These are phyloP conservation scores for Eutrema yunnanense DNA, from an alignment of 345 rosid genomes.

Conservation along the genomic window DNA sequence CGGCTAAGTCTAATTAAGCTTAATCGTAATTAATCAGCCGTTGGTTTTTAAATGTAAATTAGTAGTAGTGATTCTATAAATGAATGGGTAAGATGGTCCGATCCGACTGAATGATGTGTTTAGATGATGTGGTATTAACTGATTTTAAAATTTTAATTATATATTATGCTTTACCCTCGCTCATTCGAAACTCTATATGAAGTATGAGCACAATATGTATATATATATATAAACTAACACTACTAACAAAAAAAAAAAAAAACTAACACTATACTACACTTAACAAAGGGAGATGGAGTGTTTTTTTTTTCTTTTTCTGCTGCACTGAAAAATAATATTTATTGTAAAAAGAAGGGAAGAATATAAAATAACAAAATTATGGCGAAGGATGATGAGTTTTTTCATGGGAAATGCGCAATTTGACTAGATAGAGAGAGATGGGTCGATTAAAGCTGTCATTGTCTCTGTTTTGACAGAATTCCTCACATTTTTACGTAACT, in stretches of 20 bases:
- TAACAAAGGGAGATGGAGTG: too few species aligned
- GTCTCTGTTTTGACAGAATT: conserved; percentile 6
- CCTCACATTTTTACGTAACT: neutral
- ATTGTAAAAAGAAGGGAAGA: neutral
- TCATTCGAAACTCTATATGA: too few species aligned
- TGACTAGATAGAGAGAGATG: neutral
- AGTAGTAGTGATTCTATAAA: too few species aligned
- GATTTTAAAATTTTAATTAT: neutral
- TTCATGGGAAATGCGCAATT: conserved; percentile 7
- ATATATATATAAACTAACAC: too few species aligned
- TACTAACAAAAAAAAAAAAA: too few species aligned
- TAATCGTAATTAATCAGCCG: neutral
- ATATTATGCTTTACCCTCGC: neutral
- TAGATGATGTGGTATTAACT: neutral
- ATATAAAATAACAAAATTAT: neutral
- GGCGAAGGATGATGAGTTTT: conserved; percentile 1
- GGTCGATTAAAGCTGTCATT: neutral
- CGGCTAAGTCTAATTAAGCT: conserved; percentile 44
- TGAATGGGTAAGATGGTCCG: too few species aligned
- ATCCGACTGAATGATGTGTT: neutral
- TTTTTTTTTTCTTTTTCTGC: too few species aligned
- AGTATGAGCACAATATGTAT: too few species aligned
- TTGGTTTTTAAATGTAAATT: neutral
- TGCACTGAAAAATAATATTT: neutral
- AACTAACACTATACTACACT: too few species aligned